A percentile compares a stretch with the other conserved stretches of the same genome.
Evolutionary conservation across 2,329 filamentous ascomycete genomes (phyloP).

Genomic region (Fonsecaea pedrosoi): DNA sequence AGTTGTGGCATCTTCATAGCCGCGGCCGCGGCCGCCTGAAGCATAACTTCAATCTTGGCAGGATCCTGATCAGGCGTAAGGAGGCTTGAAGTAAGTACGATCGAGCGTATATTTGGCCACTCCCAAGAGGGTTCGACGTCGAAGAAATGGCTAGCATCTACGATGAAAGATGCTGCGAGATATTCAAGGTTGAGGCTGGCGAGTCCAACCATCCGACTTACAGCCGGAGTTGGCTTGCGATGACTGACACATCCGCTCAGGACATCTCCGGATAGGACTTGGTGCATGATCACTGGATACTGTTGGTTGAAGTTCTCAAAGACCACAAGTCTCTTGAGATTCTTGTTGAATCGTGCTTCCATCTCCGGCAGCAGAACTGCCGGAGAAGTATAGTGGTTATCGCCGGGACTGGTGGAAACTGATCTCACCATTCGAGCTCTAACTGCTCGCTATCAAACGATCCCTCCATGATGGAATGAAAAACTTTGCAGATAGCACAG

Average conservation of each 20-base stretch:
- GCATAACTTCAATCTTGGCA: constrained; percentile 12
- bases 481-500: constrained; percentile 21
- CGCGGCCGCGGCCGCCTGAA: constrained; percentile 41
- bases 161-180: constrained; percentile 46
- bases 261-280: constrained; percentile 16
- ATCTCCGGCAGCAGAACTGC: constrained; percentile 49
- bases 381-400: constrained; percentile 48
- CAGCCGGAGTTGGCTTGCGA: constrained; percentile 37
- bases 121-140: constrained; percentile 37
- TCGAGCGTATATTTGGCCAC: constrained; percentile 45
- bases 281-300: constrained; percentile 24
- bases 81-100: constrained; percentile 45
- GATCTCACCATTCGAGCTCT: constrained; percentile 28
- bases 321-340: constrained; percentile 44
- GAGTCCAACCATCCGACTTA: constrained; percentile 34
- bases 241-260: constrained; percentile 40
- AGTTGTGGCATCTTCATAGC: constrained; percentile 42
- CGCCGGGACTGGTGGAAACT: constrained; percentile 46
- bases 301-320: constrained; percentile 49
- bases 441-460: constrained; percentile 15
- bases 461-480: constrained; percentile 22
- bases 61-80: constrained; percentile 30
- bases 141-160: constrained; percentile 46
- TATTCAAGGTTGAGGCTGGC: constrained; percentile 42
- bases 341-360: constrained; percentile 41